A percentile compares a stretch with the other conserved stretches of the same genome.
Conservation (phyloP, 495 filamentous ascomycete species). For the Penicillium waksmanii region DNA sequence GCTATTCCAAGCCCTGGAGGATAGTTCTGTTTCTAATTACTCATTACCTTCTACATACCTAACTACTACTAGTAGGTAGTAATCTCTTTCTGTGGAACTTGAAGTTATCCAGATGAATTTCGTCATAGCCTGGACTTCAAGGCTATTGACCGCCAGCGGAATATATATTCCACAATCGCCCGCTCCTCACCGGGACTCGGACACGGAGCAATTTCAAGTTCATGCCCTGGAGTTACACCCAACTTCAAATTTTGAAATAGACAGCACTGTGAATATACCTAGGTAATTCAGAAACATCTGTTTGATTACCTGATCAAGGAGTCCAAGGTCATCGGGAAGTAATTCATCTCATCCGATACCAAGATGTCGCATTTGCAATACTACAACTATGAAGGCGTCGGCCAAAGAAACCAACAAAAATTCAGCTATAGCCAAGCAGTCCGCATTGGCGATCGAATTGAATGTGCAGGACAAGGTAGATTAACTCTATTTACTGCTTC, state of each 20-base stretch:
- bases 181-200: no score
- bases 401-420: constrained; percentile 36
- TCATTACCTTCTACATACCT: no score
- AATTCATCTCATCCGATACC: background rate
- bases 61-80: no score
- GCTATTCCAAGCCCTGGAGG: no score
- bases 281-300: background rate
- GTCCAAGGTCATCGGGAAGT: background rate
- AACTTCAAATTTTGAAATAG: no score
- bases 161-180: background rate
- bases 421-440: constrained; percentile 58
- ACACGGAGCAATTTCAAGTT: no score
- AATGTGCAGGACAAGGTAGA: constrained; percentile 58
- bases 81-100: no score
- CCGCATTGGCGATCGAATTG: constrained; percentile 55
- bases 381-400: constrained; percentile 46
- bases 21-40: no score
- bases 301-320: background rate
- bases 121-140: background rate
- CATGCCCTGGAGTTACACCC: no score
- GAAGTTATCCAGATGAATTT: background rate
- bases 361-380: constrained; percentile 50
- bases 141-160: background rate
- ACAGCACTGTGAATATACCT: background rate
- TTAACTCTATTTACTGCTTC: background rate